These are phyloP conservation scores for Platismatia glauca DNA, from an alignment of 495 filamentous ascomycete species.

Conservation along the genomic window DNA sequence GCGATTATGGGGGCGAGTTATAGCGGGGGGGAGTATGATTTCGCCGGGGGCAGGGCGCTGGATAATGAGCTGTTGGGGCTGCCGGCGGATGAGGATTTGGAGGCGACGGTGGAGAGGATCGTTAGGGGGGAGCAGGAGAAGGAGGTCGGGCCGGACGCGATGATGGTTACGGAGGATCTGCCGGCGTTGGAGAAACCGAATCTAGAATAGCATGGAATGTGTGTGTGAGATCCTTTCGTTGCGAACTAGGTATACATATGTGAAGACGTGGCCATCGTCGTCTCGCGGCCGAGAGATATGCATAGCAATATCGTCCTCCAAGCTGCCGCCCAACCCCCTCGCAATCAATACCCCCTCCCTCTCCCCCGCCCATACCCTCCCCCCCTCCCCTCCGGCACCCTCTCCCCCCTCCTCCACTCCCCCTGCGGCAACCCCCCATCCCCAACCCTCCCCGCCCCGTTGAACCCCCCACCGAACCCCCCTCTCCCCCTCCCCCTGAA, in stretches of 20 bases:
- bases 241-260: no score
- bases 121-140: conserved; percentile 17
- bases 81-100: conserved; percentile 23
- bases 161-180: conserved; percentile 1
- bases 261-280: no score
- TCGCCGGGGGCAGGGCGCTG: conserved; percentile 24
- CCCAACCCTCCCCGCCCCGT: conserved; percentile 30
- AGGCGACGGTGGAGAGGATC: conserved; percentile 27
- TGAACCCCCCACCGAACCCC: conserved; percentile 30
- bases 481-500: conserved; percentile 26
- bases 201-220: neutral
- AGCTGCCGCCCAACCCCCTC: no score
- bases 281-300: neutral
- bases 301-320: neutral
- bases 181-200: neutral
- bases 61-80: conserved; percentile 31
- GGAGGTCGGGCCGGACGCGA: neutral
- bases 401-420: conserved; percentile 53
- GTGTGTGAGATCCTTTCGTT: neutral
- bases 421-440: conserved; percentile 41
- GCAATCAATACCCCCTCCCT: conserved; percentile 13
- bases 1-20: conserved; percentile 28
- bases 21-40: conserved; percentile 29
- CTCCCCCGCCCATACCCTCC: conserved; percentile 32
- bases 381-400: conserved; percentile 38